These are phyloP conservation scores for Somion occarium DNA, from an alignment of 1,284 basidiomycete genomes.

Conservation along the genomic window DNA sequence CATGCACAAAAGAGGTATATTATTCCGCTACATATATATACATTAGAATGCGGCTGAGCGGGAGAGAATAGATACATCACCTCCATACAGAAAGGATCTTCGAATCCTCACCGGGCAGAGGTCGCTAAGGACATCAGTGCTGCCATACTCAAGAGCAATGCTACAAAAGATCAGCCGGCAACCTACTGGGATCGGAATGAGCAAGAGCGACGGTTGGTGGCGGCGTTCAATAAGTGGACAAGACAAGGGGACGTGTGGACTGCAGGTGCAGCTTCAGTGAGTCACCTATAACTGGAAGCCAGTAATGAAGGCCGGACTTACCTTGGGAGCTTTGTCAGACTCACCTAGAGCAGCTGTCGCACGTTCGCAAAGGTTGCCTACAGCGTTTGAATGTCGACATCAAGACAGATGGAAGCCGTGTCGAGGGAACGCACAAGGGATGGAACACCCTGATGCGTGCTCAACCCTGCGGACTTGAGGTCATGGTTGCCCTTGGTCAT, in stretches of 20 bases:
- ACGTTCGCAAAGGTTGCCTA: constrained; percentile 24
- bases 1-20: no score
- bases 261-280: constrained; percentile 15
- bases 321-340: constrained; percentile 7
- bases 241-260: constrained; percentile 19
- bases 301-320: background rate
- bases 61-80: constrained; percentile 9
- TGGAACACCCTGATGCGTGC: constrained; percentile 22
- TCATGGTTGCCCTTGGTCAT: constrained; percentile 3
- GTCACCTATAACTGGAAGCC: background rate
- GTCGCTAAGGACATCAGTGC: constrained; percentile 13
- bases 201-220: constrained; percentile 11
- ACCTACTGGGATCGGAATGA: constrained; percentile 14
- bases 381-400: constrained; percentile 18
- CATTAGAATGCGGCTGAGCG: background rate
- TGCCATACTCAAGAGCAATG: constrained; percentile 14
- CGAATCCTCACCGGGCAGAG: constrained; percentile 7
- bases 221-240: constrained; percentile 16
- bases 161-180: constrained; percentile 9
- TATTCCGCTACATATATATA: constrained; percentile 10
- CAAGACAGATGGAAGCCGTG: constrained; percentile 20
- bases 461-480: constrained; percentile 20
- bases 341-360: constrained; percentile 20
- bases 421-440: constrained; percentile 22
- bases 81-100: constrained; percentile 4